Conservation (phyloP, 2,329 filamentous ascomycete species). For the Drechslera avenae region DNA sequence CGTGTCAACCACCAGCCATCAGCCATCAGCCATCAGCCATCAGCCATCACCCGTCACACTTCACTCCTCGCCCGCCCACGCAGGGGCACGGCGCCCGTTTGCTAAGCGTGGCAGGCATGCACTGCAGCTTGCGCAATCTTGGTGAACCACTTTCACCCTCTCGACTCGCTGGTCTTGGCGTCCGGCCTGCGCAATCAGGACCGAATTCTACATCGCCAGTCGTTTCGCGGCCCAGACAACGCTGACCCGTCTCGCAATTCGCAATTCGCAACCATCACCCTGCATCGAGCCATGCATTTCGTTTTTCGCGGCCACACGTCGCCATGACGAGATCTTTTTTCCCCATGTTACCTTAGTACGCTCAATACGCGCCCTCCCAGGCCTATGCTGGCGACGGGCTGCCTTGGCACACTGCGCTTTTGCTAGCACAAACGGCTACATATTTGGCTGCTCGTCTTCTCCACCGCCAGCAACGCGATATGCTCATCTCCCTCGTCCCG, state of each 20-base stretch:
- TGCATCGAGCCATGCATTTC: too few relatives aligned
- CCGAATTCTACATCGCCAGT: neutral
- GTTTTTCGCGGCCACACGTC: neutral
- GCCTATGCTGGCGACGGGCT: neutral
- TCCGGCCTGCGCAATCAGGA: slow-evolving; percentile 10
- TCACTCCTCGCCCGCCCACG: neutral
- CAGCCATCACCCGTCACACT: neutral
- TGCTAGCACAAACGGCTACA: too few relatives aligned
- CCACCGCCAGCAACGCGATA: neutral
- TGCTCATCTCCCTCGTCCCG: too few relatives aligned
- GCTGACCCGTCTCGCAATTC: slow-evolving; percentile 1
- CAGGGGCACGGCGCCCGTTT: slow-evolving; percentile 13
- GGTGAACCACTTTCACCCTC: slow-evolving; percentile 15
- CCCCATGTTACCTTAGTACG: slow-evolving; percentile 9
- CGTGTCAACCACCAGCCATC: too few relatives aligned
- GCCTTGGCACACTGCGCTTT: neutral
- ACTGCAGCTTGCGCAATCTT: slow-evolving; percentile 22
- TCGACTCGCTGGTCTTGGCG: slow-evolving; percentile 8
- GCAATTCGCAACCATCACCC: too few relatives aligned
- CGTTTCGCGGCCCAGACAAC: slow-evolving; percentile 6
- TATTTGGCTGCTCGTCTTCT: neutral
- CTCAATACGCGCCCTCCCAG: neutral
- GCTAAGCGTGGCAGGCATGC: slow-evolving; percentile 16
- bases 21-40: neutral
- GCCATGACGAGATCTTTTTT: slow-evolving; percentile 2